phyloP scores from a whole-genome alignment of 2,329 filamentous ascomycete species.

The Colletotrichum chrysophilum region DNA sequence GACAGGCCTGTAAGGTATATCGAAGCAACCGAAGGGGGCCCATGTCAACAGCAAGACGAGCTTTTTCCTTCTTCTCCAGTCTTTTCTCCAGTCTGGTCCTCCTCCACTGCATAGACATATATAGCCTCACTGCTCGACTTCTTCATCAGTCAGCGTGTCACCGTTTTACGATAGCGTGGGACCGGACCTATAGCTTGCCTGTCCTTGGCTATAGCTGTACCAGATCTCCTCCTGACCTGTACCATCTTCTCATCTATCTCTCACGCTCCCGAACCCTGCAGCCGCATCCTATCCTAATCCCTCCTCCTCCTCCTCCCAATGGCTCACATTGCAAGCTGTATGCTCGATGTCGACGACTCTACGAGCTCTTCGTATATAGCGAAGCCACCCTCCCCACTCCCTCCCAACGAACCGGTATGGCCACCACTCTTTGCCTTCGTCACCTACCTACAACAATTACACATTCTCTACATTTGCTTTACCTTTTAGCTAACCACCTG shows the following conservation, averaged over 20 bases:
- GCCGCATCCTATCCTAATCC: background rate
- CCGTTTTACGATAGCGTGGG: conserved; percentile 19
- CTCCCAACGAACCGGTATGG: conserved; percentile 51
- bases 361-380: conserved; percentile 53
- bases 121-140: conserved; percentile 25
- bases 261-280: conserved; percentile 15
- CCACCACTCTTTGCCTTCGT: conserved; percentile 20
- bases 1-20: conserved; percentile 13
- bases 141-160: conserved; percentile 10
- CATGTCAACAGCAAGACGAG: conserved; percentile 15
- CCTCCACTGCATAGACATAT: conserved; percentile 24
- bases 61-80: conserved; percentile 15
- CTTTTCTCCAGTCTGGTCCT: conserved; percentile 8
- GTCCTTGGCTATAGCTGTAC: conserved; percentile 23
- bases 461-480: conserved; percentile 18
- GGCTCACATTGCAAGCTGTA: conserved; percentile 68
- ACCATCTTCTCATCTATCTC: conserved; percentile 12
- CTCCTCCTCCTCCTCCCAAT: conserved; percentile 41
- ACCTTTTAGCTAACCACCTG: conserved; percentile 20
- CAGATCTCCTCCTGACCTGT: conserved; percentile 20
- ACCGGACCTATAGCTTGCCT: conserved; percentile 19
- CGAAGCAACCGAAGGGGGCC: conserved; percentile 11
- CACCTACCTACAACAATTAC: background rate
- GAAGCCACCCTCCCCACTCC: conserved; percentile 51
- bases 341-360: conserved; percentile 52